Conservation (phyloP, 306 rosid species). For the Mucuna pruriens region DNA sequence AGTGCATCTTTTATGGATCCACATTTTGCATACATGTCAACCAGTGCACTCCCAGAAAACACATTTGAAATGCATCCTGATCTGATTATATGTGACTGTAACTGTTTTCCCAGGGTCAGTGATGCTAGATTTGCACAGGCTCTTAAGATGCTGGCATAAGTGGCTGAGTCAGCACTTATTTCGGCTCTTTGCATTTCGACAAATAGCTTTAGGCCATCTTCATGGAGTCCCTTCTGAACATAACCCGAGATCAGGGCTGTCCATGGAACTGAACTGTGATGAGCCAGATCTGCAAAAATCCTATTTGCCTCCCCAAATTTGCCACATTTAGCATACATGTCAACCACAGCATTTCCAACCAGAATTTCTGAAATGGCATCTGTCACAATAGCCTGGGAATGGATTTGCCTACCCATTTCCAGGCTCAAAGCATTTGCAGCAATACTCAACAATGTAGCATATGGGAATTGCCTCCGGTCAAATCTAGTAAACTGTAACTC, state of each 20-base stretch:
- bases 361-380: slow-evolving; percentile 54
- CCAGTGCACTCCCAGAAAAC: slow-evolving; percentile 83
- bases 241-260: slow-evolving; percentile 83
- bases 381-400: slow-evolving; percentile 70
- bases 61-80: slow-evolving; percentile 78
- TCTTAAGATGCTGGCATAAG: slow-evolving; percentile 77
- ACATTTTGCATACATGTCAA: slow-evolving; percentile 96
- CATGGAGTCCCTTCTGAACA: slow-evolving; percentile 74
- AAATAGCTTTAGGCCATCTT: slow-evolving; percentile 67
- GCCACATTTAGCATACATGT: slow-evolving; percentile 92
- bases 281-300: slow-evolving; percentile 59
- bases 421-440: slow-evolving; percentile 65
- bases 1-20: slow-evolving; percentile 80
- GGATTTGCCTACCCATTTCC: slow-evolving; percentile 80
- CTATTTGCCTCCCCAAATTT: slow-evolving; percentile 66
- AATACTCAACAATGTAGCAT: slow-evolving; percentile 77
- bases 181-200: slow-evolving; percentile 67
- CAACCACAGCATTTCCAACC: slow-evolving; percentile 86
- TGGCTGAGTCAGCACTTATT: slow-evolving; percentile 68
- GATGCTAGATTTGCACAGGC: slow-evolving; percentile 80
- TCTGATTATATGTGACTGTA: slow-evolving; percentile 63
- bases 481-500: slow-evolving; percentile 62
- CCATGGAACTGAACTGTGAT: slow-evolving; percentile 81
- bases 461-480: slow-evolving; percentile 77
- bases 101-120: slow-evolving; percentile 70